Percentiles rank a stretch among this genome's conserved stretches.
Conservation (phyloP, 768 basidiomycete species). For the Heimioporus sp. region DNA sequence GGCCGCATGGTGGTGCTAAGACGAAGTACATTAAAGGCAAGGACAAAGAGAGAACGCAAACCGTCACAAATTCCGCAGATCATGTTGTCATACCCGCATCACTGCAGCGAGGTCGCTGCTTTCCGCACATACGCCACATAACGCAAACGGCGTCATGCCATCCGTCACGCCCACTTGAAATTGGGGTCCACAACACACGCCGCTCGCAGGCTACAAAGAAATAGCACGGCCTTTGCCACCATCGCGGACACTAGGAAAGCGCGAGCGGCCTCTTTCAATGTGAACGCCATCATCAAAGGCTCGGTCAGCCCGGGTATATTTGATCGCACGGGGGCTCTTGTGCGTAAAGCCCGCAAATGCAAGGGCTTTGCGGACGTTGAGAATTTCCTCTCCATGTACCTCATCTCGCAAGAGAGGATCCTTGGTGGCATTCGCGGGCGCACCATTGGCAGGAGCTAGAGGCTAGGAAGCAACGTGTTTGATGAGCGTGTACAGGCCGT, state of each 20-base stretch:
- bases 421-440: constrained; percentile 77
- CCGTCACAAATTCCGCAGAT: constrained; percentile 24
- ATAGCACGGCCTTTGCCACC: constrained; percentile 77
- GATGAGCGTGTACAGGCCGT: constrained; percentile 23
- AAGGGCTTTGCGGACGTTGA: constrained; percentile 87
- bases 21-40: constrained; percentile 14
- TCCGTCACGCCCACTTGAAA: constrained; percentile 16
- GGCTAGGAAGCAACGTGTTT: constrained; percentile 53
- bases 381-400: constrained; percentile 79
- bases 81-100: constrained; percentile 30
- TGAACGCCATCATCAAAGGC: constrained; percentile 57
- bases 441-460: constrained; percentile 85
- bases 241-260: constrained; percentile 58
- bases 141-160: constrained; percentile 28
- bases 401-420: constrained; percentile 88
- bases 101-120: constrained; percentile 29
- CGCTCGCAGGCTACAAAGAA: constrained; percentile 59
- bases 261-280: constrained; percentile 59
- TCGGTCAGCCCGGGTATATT: constrained; percentile 71
- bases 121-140: constrained; percentile 26
- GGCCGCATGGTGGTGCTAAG: constrained; percentile 8
- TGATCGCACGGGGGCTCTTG: constrained; percentile 80
- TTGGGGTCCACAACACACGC: constrained; percentile 29
- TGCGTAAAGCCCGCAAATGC: constrained; percentile 93
- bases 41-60: constrained; percentile 6